A percentile compares a stretch with the other conserved stretches of the same genome.
phyloP scores from a whole-genome alignment of 306 rosid species.

The Vigna hirtella region DNA sequence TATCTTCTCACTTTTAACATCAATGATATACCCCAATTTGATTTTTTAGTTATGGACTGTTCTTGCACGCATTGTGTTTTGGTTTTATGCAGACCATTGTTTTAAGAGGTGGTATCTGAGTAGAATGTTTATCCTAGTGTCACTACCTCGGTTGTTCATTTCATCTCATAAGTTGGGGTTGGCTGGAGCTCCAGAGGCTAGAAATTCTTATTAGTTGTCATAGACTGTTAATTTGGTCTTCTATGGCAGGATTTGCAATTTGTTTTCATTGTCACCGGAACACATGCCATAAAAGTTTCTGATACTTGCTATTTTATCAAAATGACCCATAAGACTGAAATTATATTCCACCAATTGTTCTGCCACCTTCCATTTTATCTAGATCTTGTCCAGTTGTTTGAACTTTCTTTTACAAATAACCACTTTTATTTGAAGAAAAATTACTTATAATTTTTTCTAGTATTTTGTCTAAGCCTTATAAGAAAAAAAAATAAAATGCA shows the following conservation, averaged over 20 bases:
- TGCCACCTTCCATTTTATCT: neutral
- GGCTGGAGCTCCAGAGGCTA: no score
- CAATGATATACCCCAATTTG: constrained; percentile 2
- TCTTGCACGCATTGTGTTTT: constrained; percentile 13
- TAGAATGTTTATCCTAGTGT: constrained; percentile 18
- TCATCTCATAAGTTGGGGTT: no score
- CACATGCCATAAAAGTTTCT: neutral
- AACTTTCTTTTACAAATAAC: no score
- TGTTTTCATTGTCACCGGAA: neutral
- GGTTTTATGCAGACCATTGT: constrained; percentile 3
- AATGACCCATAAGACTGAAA: constrained; percentile 24
- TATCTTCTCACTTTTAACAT: constrained; percentile 20
- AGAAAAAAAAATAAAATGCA: no score
- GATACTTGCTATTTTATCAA: neutral
- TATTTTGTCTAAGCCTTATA: neutral
- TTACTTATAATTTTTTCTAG: neutral
- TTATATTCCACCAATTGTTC: neutral
- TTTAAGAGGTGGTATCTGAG: constrained; percentile 17
- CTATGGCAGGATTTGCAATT: neutral
- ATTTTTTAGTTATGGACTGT: constrained; percentile 2
- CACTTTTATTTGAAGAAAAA: neutral
- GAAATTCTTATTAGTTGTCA: no score
- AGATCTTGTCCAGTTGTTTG: neutral
- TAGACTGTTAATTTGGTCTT: neutral
- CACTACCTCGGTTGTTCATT: neutral